Conservation (phyloP, 163 green algal genomes). For the Scenedesmus sp. region DNA sequence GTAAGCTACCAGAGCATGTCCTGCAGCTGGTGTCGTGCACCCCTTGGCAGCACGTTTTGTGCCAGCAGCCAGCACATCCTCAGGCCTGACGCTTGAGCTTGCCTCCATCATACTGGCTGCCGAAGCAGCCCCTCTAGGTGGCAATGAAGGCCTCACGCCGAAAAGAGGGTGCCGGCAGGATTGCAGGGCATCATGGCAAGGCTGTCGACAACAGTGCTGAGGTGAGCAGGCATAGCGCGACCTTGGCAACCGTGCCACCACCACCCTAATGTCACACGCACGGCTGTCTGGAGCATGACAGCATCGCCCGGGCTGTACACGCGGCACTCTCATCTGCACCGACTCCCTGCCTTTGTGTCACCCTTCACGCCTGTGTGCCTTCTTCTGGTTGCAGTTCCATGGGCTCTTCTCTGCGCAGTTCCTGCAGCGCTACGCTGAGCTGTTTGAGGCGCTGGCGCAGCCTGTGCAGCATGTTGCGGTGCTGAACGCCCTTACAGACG, state of each 20-base stretch:
- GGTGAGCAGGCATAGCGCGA: not conserved
- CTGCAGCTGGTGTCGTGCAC: not conserved
- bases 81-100: not conserved
- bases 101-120: not conserved
- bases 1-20: not conserved
- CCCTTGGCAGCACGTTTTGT: not conserved
- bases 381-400: conserved; percentile 37
- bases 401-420: conserved; percentile 31
- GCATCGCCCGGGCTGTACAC: not conserved
- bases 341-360: not conserved
- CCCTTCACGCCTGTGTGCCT: not conserved
- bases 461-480: conserved; percentile 51
- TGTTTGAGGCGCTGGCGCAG: conserved; percentile 47
- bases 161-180: not conserved
- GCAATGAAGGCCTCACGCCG: not conserved
- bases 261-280: not conserved
- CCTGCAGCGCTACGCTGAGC: conserved; percentile 34
- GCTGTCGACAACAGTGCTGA: conserved; percentile 30
- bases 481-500: conserved; percentile 29
- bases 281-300: not conserved
- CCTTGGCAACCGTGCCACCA: not conserved
- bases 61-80: not conserved
- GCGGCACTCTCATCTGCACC: not conserved
- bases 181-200: not conserved
- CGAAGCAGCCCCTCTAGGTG: not conserved